Conservation (phyloP, 331 rosid genomes). For the Malus hybrid region DNA sequence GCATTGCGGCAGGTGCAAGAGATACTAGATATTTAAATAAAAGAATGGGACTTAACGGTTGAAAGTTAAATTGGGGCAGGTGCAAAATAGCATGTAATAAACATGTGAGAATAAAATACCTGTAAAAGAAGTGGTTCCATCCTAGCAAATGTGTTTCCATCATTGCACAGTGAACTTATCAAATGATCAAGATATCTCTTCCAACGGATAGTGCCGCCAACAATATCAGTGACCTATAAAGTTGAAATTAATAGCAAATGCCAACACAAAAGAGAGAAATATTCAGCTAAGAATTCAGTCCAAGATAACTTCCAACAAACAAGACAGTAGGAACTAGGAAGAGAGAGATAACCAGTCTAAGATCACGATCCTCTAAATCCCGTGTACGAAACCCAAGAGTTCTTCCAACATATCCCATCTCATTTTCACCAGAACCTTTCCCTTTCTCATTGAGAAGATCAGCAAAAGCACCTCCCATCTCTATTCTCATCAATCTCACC, state of each 20-base stretch:
- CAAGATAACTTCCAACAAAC: not conserved
- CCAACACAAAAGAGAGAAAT: not conserved
- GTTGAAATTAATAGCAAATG: not conserved
- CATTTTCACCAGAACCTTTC: slow-evolving; percentile 91
- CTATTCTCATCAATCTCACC: slow-evolving; percentile 84
- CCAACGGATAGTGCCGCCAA: slow-evolving; percentile 90
- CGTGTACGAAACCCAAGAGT: slow-evolving; percentile 81
- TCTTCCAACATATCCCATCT: slow-evolving; percentile 82
- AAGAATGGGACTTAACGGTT: not conserved
- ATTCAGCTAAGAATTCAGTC: not conserved
- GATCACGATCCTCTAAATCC: slow-evolving; percentile 66
- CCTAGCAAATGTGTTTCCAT: slow-evolving; percentile 42
- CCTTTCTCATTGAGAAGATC: slow-evolving; percentile 90
- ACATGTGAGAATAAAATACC: slow-evolving; percentile 25
- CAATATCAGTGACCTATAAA: slow-evolving; percentile 72
- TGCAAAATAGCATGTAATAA: slow-evolving; percentile 2
- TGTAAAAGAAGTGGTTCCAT: slow-evolving; percentile 90
- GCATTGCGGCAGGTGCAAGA: not conserved
- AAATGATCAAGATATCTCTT: slow-evolving; percentile 83
- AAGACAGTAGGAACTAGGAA: slow-evolving; percentile 9
- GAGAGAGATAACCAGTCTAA: slow-evolving; percentile 57
- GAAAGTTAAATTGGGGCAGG: not conserved
- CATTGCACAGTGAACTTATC: slow-evolving; percentile 58
- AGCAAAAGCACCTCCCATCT: slow-evolving; percentile 90
- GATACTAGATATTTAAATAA: not conserved